phyloP scores from a whole-genome alignment of 345 rosid species.

The Microthlaspi erraticum region DNA sequence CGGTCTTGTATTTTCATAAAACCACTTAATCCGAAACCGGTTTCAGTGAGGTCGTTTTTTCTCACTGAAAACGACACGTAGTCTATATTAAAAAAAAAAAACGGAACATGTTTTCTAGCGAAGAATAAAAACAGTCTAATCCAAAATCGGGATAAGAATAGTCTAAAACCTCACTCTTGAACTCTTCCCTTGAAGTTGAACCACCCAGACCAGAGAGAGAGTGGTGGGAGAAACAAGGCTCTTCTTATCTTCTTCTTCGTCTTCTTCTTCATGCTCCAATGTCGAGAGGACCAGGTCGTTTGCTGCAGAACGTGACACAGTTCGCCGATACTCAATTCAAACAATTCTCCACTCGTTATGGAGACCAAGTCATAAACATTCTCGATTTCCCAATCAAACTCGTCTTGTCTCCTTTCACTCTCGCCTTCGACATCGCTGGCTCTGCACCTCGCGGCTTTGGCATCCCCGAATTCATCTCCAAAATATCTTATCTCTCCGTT shows the following conservation, averaged over 20 bases:
- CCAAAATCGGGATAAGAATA: conserved; percentile 21
- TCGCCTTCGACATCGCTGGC: conserved; percentile 88
- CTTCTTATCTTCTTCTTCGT: conserved; percentile 18
- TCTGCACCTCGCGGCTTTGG: conserved; percentile 96
- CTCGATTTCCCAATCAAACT: conserved; percentile 79
- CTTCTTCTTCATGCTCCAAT: conserved; percentile 43
- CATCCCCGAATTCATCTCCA: conserved; percentile 78
- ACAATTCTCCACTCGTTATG: conserved; percentile 58
- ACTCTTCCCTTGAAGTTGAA: conserved; percentile 11
- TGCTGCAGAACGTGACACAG: conserved; percentile 57
- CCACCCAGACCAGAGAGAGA: conserved; percentile 15
- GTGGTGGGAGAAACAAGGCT: background rate
- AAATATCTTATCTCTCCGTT: conserved; percentile 69
- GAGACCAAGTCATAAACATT: conserved; percentile 70
- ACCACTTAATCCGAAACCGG: no score
- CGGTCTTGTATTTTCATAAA: no score
- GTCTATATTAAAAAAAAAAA: background rate
- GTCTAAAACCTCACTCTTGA: background rate
- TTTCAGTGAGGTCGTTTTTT: conserved; percentile 16
- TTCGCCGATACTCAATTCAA: conserved; percentile 68
- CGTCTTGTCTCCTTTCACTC: conserved; percentile 79
- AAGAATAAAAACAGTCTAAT: conserved; percentile 8
- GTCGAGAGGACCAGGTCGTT: conserved; percentile 68
- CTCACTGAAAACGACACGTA: background rate
- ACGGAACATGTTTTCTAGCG: conserved; percentile 8